Conservation (phyloP, 331 rosid genomes). For the Pyrus hybrid region DNA sequence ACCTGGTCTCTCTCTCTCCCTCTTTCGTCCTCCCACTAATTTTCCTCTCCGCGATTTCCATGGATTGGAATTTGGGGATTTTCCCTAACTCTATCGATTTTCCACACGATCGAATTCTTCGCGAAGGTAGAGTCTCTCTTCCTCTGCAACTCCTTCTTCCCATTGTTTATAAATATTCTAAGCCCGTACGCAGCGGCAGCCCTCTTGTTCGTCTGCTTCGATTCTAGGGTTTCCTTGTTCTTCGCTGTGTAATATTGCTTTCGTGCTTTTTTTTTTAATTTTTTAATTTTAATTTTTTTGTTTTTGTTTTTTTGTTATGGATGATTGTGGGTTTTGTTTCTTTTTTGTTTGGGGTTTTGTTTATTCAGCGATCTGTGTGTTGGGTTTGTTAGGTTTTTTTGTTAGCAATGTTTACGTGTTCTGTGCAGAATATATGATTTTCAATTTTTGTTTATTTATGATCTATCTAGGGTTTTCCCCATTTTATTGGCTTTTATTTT, state of each 20-base stretch:
- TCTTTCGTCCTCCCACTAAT: not conserved
- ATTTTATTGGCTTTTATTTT: no score
- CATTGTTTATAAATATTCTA: not conserved
- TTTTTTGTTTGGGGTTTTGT: not conserved
- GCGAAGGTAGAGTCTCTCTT: not conserved
- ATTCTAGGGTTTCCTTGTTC: not conserved
- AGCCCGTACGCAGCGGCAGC: not conserved
- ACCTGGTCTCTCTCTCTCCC: no score
- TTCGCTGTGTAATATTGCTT: not conserved
- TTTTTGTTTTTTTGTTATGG: no score
- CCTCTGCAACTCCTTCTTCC: not conserved
- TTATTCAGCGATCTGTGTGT: not conserved
- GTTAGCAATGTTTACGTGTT: not conserved
- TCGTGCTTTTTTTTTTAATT: not conserved
- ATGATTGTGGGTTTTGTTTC: not conserved
- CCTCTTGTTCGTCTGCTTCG: not conserved
- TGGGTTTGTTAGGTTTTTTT: not conserved
- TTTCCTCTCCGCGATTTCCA: slow-evolving; percentile 3
- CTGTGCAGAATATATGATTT: not conserved
- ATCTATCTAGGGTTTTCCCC: not conserved
- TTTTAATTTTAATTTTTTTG: no score
- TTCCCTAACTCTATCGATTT: not conserved
- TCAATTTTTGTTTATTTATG: not conserved
- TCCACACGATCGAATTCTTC: not conserved
- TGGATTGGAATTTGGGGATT: slow-evolving; percentile 4